Evolutionary conservation across 148 eudicot genomes (phyloP).

Genomic region (Vaccinium darrowii): DNA sequence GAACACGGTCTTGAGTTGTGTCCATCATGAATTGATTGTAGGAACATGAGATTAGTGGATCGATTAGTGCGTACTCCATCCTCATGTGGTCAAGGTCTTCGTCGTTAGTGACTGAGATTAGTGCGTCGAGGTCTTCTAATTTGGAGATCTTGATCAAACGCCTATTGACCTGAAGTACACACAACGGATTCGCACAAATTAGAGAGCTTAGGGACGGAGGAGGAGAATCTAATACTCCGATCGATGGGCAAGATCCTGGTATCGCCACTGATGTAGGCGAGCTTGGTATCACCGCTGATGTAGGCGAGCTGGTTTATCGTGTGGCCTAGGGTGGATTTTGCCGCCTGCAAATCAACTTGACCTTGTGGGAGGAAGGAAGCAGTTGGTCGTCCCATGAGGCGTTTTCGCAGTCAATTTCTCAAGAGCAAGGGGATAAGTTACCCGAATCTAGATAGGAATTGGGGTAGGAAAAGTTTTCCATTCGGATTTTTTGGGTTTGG

Average conservation of each 20-base stretch:
- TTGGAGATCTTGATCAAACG: neutral
- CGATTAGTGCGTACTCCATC: slow-evolving; percentile 41
- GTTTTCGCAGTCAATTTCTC: slow-evolving; percentile 54
- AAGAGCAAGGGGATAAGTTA: slow-evolving; percentile 57
- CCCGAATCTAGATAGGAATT: slow-evolving; percentile 51
- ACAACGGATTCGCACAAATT: slow-evolving; percentile 13
- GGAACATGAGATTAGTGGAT: too few species aligned
- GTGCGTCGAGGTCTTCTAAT: slow-evolving; percentile 61
- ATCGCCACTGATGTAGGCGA: slow-evolving; percentile 63
- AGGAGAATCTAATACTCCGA: slow-evolving; percentile 37
- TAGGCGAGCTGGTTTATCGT: slow-evolving; percentile 28
- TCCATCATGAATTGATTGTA: too few species aligned
- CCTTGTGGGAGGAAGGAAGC: slow-evolving; percentile 26
- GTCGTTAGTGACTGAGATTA: slow-evolving; percentile 64
- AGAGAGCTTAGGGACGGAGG: slow-evolving; percentile 33
- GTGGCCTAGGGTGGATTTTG: slow-evolving; percentile 59
- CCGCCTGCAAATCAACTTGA: slow-evolving; percentile 66
- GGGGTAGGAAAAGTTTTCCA: slow-evolving; percentile 47
- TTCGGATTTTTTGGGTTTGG: neutral
- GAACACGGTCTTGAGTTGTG: too few species aligned
- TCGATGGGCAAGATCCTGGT: slow-evolving; percentile 57
- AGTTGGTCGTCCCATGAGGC: slow-evolving; percentile 27
- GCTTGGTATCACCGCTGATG: slow-evolving; percentile 12
- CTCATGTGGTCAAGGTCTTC: slow-evolving; percentile 74
- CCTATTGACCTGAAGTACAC: neutral